Evolutionary conservation across 805 yeast genomes (phyloP).

Genomic region (Pichia deserticola): DNA sequence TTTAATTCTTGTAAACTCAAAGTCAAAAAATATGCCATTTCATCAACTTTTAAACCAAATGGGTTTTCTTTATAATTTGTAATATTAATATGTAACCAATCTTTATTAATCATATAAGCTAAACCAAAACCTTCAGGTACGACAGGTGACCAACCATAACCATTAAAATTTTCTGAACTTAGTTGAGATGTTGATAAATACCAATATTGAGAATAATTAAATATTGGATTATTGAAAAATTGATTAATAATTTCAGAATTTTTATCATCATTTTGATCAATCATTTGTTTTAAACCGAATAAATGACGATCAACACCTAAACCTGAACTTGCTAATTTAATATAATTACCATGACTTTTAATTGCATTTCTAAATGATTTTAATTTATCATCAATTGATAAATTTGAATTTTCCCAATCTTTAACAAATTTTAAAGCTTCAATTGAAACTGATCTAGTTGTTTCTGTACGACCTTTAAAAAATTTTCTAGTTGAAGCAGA

Average conservation of each 20-base stretch:
- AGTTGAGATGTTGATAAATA: constrained; percentile 82
- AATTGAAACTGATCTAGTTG: constrained; percentile 75
- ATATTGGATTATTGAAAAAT: constrained; percentile 70
- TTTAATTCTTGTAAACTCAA: constrained; percentile 79
- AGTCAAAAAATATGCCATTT: constrained; percentile 59
- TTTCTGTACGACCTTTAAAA: constrained; percentile 89
- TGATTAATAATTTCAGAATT: constrained; percentile 35
- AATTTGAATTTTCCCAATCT: constrained; percentile 56
- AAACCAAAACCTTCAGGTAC: constrained; percentile 89
- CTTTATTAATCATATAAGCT: constrained; percentile 85
- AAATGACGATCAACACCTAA: constrained; percentile 91
- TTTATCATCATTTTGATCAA: constrained; percentile 40
- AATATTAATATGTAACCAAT: constrained; percentile 80
- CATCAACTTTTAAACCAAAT: constrained; percentile 46
- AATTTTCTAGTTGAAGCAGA: constrained; percentile 90
- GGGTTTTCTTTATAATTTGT: constrained; percentile 61
- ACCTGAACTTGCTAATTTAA: constrained; percentile 75
- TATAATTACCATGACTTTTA: constrained; percentile 64
- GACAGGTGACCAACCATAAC: constrained; percentile 96
- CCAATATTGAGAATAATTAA: constrained; percentile 76
- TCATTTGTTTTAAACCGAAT: constrained; percentile 74
- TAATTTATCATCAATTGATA: constrained; percentile 49
- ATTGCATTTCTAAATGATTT: constrained; percentile 65
- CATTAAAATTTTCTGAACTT: constrained; percentile 76
- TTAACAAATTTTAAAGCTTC: constrained; percentile 66